Percentiles rank a stretch among this genome's conserved stretches.
phyloP scores from a whole-genome alignment of 768 basidiomycete species.

The Auriscalpium orientale region DNA sequence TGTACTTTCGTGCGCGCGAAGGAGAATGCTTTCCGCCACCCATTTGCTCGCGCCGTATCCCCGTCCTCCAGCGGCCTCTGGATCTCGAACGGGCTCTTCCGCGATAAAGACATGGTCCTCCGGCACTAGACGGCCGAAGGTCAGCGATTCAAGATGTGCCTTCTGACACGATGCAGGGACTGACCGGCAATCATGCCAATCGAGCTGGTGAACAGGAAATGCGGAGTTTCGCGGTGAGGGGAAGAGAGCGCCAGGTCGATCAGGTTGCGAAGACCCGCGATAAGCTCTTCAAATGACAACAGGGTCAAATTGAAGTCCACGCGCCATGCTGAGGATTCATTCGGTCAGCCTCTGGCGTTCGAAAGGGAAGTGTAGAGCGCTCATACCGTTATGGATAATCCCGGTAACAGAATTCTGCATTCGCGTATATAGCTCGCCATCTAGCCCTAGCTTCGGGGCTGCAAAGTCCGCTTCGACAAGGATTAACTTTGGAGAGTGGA shows the following conservation, averaged over 20 bases:
- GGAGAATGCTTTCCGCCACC: conserved; percentile 4
- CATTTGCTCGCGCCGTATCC: conserved; percentile 4
- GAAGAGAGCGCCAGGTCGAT: conserved; percentile 19
- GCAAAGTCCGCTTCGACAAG: not conserved
- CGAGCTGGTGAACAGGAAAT: conserved; percentile 20
- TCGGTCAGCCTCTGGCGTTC: too few species aligned
- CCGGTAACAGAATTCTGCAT: not conserved
- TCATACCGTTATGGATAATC: not conserved
- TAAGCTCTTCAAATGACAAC: conserved; percentile 16
- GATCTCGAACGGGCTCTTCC: conserved; percentile 16
- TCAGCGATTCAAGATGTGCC: not conserved
- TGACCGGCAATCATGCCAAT: conserved; percentile 15
- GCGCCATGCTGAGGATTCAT: conserved; percentile 14
- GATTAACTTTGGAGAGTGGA: not conserved
- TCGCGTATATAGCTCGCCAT: not conserved
- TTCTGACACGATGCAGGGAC: not conserved
- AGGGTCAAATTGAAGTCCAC: conserved; percentile 22
- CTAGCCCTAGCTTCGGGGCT: not conserved
- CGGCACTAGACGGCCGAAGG: not conserved
- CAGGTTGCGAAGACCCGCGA: conserved; percentile 17
- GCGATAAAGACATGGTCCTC: not conserved
- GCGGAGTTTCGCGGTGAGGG: conserved; percentile 6
- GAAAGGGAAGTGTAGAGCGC: too few species aligned
- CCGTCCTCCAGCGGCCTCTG: not conserved
- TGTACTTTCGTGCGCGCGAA: not conserved